Evolutionary conservation across 192 early-diverging fungal genomes (phyloP).

Genomic region (Podila minutissima): DNA sequence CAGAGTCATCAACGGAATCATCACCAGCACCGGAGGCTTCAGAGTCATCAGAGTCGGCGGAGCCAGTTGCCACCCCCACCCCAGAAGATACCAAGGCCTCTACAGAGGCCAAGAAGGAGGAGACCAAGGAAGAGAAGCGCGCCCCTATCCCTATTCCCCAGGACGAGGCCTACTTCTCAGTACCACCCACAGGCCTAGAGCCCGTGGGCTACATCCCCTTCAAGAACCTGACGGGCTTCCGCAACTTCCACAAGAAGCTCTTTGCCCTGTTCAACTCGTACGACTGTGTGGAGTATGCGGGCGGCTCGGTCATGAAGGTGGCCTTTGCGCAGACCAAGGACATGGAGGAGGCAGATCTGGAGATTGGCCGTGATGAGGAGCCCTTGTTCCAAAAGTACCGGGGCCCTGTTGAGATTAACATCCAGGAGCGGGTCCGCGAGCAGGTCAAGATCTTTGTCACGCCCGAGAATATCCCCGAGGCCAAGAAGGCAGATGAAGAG

Average conservation of each 20-base stretch:
- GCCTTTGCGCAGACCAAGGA: slow-evolving; percentile 65
- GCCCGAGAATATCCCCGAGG: slow-evolving; percentile 27
- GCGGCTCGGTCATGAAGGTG: slow-evolving; percentile 59
- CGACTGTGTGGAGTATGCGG: slow-evolving; percentile 55
- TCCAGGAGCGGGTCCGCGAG: slow-evolving; percentile 31
- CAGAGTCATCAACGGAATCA: slow-evolving; percentile 3
- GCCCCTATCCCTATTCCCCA: slow-evolving; percentile 28
- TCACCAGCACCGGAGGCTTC: slow-evolving; percentile 15
- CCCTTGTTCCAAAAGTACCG: slow-evolving; percentile 50
- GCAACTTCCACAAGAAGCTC: slow-evolving; percentile 51
- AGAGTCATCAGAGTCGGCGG: slow-evolving; percentile 13
- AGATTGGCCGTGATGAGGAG: slow-evolving; percentile 51
- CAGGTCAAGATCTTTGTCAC: slow-evolving; percentile 47
- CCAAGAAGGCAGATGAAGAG: not conserved
- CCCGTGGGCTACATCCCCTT: slow-evolving; percentile 38
- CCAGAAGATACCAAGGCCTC: not conserved
- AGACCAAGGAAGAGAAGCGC: slow-evolving; percentile 8
- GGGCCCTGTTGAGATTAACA: slow-evolving; percentile 40
- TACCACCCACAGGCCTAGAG: slow-evolving; percentile 47
- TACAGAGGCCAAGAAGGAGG: slow-evolving; percentile 10
- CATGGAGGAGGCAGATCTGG: slow-evolving; percentile 52
- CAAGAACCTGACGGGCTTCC: slow-evolving; percentile 51
- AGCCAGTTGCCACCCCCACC: slow-evolving; percentile 10
- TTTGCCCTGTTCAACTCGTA: slow-evolving; percentile 56
- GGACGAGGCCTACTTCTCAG: slow-evolving; percentile 47